phyloP scores from a whole-genome alignment of 1,284 basidiomycete genomes.

The Apiotrichum brassicae region DNA sequence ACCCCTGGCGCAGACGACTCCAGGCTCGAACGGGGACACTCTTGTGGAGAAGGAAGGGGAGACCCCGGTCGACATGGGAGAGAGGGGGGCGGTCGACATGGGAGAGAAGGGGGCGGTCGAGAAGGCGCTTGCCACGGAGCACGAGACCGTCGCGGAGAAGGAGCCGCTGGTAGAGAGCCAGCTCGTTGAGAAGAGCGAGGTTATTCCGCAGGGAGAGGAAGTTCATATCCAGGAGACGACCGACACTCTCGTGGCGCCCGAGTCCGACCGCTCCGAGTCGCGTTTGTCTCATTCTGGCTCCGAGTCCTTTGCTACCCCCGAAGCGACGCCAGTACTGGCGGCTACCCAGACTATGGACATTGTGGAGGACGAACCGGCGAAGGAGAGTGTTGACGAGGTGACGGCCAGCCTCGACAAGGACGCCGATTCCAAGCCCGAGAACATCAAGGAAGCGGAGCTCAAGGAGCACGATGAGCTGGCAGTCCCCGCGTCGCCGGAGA shows the following conservation, averaged over 20 bases:
- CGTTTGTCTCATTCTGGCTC: not conserved
- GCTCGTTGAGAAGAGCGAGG: no score
- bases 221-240: no score
- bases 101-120: not conserved
- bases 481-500: no score
- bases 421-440: no score
- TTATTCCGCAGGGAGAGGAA: no score
- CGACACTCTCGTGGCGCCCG: no score
- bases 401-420: not conserved
- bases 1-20: not conserved
- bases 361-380: constrained; percentile 1
- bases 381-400: not conserved
- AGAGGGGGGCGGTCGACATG: constrained; percentile 2
- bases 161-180: not conserved
- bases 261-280: not conserved
- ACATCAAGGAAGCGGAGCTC: no score
- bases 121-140: not conserved
- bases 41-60: not conserved
- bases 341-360: not conserved
- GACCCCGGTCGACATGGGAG: not conserved
- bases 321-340: not conserved
- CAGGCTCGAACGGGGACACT: no score
- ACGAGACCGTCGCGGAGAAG: not conserved
- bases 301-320: not conserved
- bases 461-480: no score